Percentiles rank a stretch among this genome's conserved stretches.
These are phyloP conservation scores for Przewalskia tangutica DNA, from an alignment of 257 asterid species.

Conservation along the genomic window DNA sequence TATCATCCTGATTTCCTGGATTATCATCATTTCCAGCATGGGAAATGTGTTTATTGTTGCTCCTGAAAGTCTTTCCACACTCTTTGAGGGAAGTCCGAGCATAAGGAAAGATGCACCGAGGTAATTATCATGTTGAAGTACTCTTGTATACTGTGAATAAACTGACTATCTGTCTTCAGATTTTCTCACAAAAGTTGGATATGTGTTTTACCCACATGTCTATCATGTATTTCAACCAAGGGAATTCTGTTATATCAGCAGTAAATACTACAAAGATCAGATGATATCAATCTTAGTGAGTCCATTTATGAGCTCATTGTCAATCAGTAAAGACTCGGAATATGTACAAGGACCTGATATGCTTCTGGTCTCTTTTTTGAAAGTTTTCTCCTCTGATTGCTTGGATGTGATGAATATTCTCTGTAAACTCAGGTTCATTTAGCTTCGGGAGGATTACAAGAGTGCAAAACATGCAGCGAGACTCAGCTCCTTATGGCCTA, in stretches of 20 bases:
- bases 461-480: conserved; percentile 84
- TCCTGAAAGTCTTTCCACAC: conserved; percentile 84
- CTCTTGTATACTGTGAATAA: background rate
- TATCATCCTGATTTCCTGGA: conserved; percentile 9
- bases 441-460: conserved; percentile 93
- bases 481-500: conserved; percentile 66
- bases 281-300: background rate
- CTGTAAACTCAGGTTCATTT: conserved; percentile 75
- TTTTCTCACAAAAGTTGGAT: background rate
- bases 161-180: background rate
- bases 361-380: background rate
- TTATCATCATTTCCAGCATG: conserved; percentile 34
- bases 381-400: background rate
- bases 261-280: background rate
- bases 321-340: background rate
- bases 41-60: conserved; percentile 61
- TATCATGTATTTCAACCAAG: background rate
- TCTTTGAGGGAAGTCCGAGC: conserved; percentile 98
- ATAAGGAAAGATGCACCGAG: conserved; percentile 93
- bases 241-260: background rate
- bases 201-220: background rate
- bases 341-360: background rate
- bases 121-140: conserved; percentile 26
- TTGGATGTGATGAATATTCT: background rate
- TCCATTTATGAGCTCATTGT: background rate